Base-by-base conservation (phyloP, 306 rosid genomes). In the Betula pendula region DNA sequence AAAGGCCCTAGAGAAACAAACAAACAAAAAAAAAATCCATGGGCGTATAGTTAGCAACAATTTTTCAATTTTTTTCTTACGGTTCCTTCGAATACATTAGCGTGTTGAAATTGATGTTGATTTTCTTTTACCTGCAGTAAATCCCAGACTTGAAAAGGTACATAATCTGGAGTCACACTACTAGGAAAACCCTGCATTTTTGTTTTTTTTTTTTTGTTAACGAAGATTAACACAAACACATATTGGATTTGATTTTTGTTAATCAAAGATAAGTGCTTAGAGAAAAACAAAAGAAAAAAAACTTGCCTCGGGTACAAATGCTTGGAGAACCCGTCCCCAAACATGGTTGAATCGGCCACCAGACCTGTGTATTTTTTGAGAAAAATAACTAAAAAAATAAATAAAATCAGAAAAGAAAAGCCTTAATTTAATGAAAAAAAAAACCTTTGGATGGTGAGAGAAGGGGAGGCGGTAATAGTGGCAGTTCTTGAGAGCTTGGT, bases 101-200 rank as follows among this genome's bases (percentile, higher is more conserved):
- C 7, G 47, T 19, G 70, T 38, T 4, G 63, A 56, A 8, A 24
- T 35, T 58, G 12, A 72, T 13, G 12, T 13, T 47, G 48, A 71
- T 71, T 5, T 16, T 25, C 15, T 33, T 38, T 83, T 84, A 90
- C 98, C 97, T 95, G 98, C 80, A 95, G 82, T 17, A 75, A 88
- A 83, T 95, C 98, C 98, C 98, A 95, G 60, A 92, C 81, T 88
- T 95, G 98, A 87, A 95, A 95, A 77, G 96, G 88, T 53, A 85
- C 85, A 86, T 95, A 95, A 92, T 95, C 97, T 45, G 97, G 87
- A 52, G 98, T 95, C 55, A 95, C 97, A 80, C 98, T 95, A 71
- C 86, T 90, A 2, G 98, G 98, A 85, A 95, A 92, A 19, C 96
- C 98, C 98, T 90, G 91, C 75, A 80, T 9, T 68, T 72, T 38